Base-by-base conservation (phyloP, 2,329 filamentous ascomycete species). In the Trichoderma endophyticum region DNA sequence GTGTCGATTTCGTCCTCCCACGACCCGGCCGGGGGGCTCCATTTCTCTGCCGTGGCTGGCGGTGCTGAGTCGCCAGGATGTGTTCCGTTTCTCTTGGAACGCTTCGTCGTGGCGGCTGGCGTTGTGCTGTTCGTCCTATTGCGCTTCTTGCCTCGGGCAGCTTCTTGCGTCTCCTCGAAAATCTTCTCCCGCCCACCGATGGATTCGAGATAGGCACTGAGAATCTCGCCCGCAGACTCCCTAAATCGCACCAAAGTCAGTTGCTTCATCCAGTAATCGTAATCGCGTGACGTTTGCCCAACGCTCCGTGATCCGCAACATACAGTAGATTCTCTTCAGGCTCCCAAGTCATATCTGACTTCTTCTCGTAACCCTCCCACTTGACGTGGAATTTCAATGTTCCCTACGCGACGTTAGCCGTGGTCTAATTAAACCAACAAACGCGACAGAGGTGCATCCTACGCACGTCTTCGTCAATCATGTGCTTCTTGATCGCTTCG, bases 331-430 rank as follows among this genome's bases (percentile, higher is more conserved):
- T 95, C 12, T 89, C 88, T 76, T 93, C 90, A 0, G 92, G 90
- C 78, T 96, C 93, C 93, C 92, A 95, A 0, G 93, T 96, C 77
- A 88, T 82, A 75, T 96, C 93, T 0, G 83, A 80, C 73, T 90
- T 89, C 73, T 90, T 87, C 0, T 92, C 88, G 73, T 91, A 96
- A 3, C 93, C 93, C 74, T 93, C 89, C 93, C 93, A 96, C 77
- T 95, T 94, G 43, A 96, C 92, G 66, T 91, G 86, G 77, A 92
- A 94, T 61, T 86, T 85, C 0, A 90, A 77, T 5, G 80, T 79
- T 24, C 87, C 87, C 83, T 89, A 72, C 9, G n/a, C 30, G 36
- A 21, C 11, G 32, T 70, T n/a, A 71, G 64, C 34, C 24, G 11
- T 39, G 34, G 76, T 59, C 36, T 24, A n/a, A 28, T 32, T 18